A percentile compares a stretch with the other conserved stretches of the same genome.
Conservation (phyloP, 2,329 filamentous ascomycete species). For the Aspergillus chevalieri region DNA sequence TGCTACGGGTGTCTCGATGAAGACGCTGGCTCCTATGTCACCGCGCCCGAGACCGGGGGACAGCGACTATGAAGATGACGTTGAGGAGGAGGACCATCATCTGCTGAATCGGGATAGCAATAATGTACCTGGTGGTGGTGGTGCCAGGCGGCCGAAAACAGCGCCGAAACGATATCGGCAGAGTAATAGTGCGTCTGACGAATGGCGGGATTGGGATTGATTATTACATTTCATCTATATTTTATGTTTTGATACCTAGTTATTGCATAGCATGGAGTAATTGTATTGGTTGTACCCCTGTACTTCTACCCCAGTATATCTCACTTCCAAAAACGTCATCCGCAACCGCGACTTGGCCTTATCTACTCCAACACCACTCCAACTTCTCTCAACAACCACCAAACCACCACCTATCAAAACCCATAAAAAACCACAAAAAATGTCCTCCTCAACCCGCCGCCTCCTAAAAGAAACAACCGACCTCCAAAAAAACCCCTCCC, state of each 20-base stretch:
- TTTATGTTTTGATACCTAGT: neutral
- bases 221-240: slow-evolving; percentile 1
- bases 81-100: slow-evolving; percentile 15
- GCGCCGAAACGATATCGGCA: neutral
- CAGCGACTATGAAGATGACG: slow-evolving; percentile 27
- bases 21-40: slow-evolving; percentile 35
- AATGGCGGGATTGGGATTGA: slow-evolving; percentile 28
- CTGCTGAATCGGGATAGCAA: neutral
- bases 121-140: neutral
- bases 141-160: neutral
- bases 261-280: neutral
- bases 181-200: slow-evolving; percentile 19
- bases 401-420: neutral
- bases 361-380: neutral
- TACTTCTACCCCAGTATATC: too few relatives aligned
- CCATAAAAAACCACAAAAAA: slow-evolving; percentile 12
- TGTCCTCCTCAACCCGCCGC: slow-evolving; percentile 31
- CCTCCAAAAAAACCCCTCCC: slow-evolving; percentile 69
- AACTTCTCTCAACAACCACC: neutral
- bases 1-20: slow-evolving; percentile 38
- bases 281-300: neutral
- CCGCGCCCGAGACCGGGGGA: slow-evolving; percentile 31
- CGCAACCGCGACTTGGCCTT: slow-evolving; percentile 8
- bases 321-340: neutral
- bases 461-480: slow-evolving; percentile 80